Base-by-base conservation (phyloP, 192 early-diverging fungal species). In the Oehlia diaphana region DNA sequence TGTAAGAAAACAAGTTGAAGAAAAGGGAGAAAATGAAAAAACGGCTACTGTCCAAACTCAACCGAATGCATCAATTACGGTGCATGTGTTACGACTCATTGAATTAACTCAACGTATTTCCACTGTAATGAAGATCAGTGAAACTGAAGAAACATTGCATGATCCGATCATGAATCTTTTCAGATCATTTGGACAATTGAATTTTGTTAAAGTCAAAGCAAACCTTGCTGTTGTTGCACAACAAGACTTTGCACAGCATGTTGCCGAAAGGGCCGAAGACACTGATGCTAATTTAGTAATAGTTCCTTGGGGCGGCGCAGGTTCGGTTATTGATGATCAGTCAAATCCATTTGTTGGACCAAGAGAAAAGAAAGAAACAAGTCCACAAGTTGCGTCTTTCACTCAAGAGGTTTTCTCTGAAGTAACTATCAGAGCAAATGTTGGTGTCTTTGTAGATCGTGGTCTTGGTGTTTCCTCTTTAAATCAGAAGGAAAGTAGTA, bases 81-180 rank as follows among this genome's bases (percentile, higher is more conserved):
- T 88, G 2, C 72, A 87, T 72, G 96, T 93, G 9, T 84, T 98
- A 50, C 92, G 96, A n/a, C 77, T 98, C 21, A 79, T 96, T 49
- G 90, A 92, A 78, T 81, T 95, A 21, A 93, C 92, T 7, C 90
- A 96, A 49, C 93, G 97, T 47, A 88, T 91, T 33, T 96, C 95
- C 0, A 88, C 91, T 14, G 83, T 97, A 13, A 92, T 98, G 90
- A 87, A 91, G 81, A 91, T 91, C n/a, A 82, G 89, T 37, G 93
- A 96, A 70, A 82, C 85, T 0, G 86, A 84, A 61, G 84, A 88
- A 37, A 94, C 91, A 10, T 83, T 87, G 5, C 82, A 84, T 9
- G 97, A 97, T 78, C 89, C 95, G 0, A 87, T 95, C 16, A 83
- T 98, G 82, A 93, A 89, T 44, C 92, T 96, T 58, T 92, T 98